Conservation (phyloP, 2,329 filamentous ascomycete genomes). For the Fusarium piperis region DNA sequence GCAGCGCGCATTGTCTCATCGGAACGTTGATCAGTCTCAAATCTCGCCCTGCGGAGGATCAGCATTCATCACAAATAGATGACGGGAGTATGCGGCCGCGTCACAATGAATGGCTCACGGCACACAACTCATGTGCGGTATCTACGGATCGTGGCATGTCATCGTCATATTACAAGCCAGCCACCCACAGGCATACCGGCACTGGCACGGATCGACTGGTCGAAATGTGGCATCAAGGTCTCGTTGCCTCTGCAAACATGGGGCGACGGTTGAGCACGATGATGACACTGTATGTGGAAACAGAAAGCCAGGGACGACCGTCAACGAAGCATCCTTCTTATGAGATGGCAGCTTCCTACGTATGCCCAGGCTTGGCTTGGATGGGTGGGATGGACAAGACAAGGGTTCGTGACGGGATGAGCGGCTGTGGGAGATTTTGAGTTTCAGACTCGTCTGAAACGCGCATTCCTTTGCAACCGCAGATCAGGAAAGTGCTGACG, state of each 20-base stretch:
- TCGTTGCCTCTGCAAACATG: not conserved
- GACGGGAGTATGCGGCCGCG: not conserved
- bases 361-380: not conserved
- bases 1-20: not conserved
- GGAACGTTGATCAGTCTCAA: not conserved
- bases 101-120: not conserved
- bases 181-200: not conserved
- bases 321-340: not conserved
- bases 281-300: not conserved
- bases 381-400: not conserved
- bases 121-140: not conserved
- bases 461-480: slow-evolving; percentile 4
- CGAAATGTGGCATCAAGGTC: not conserved
- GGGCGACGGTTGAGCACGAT: not conserved
- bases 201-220: not conserved
- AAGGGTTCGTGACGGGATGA: slow-evolving; percentile 20
- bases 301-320: not conserved
- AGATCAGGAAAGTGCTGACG: slow-evolving; percentile 11
- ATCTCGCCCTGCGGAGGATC: not conserved
- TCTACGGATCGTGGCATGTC: not conserved
- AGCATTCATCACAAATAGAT: not conserved
- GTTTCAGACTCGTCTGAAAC: slow-evolving; percentile 35
- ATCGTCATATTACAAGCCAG: not conserved
- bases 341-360: not conserved
- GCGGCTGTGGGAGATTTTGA: not conserved